These are phyloP conservation scores for Eucalyptus curtisii DNA, from an alignment of 345 rosid genomes.

Conservation along the genomic window DNA sequence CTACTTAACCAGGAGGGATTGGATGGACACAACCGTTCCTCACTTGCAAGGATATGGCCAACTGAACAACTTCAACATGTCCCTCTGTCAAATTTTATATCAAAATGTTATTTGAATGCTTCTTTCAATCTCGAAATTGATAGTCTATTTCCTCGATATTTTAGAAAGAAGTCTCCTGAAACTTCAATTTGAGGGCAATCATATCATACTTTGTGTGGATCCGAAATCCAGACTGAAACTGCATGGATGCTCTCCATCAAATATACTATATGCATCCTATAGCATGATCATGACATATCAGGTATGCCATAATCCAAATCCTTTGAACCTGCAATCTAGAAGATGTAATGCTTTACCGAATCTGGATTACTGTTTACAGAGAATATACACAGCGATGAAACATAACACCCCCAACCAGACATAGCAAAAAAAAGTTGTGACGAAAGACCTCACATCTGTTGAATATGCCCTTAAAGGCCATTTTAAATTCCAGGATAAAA, in stretches of 20 bases:
- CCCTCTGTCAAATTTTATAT: background rate
- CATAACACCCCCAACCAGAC: background rate
- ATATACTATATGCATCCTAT: background rate
- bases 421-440: background rate
- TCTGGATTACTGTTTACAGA: background rate
- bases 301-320: background rate
- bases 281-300: background rate
- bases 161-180: background rate
- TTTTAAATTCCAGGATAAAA: background rate
- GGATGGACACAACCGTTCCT: background rate
- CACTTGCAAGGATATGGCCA: background rate
- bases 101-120: background rate
- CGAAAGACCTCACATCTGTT: background rate
- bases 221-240: background rate
- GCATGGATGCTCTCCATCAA: background rate
- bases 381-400: background rate
- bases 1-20: background rate
- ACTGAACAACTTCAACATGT: background rate
- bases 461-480: background rate
- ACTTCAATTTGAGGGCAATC: background rate
- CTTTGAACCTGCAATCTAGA: conserved; percentile 6
- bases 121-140: background rate
- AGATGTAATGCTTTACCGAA: background rate
- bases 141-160: background rate
- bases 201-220: background rate